Base-by-base conservation (phyloP, 345 rosid genomes). In the Raphanus sativus region DNA sequence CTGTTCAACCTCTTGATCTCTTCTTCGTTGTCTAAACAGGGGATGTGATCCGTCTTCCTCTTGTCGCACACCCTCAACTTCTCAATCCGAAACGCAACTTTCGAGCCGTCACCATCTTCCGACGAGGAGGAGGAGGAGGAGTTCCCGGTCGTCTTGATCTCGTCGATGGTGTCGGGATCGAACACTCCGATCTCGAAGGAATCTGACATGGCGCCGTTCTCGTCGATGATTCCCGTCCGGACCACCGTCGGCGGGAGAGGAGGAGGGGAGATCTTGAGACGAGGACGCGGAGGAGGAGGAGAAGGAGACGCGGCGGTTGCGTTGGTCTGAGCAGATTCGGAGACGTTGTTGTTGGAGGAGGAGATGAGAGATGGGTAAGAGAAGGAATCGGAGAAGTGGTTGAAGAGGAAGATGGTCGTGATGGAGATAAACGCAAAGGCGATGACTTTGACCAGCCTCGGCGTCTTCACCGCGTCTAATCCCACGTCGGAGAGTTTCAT, bases 211-310 rank as follows among this genome's bases (percentile, higher is more conserved):
- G 84, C 89, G 1, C 93, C 91, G 6, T 61, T 83, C 71, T 87
- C 87, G 64, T 90, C 93, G 26, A 90, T 55, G 54, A 88, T 88
- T 28, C 96, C 89, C 0, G 85, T 86, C 25, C 86, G 73, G 0
- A 75, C 75, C 8, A 81, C 80, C 21, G 79, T 80, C 65, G 84
- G 81, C 6, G 83, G 90, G 21, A 83, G 84, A 4, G 84, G 85
- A 0, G 76, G 83, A 15, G 83, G 76, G 0, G 85, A 77, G 0
- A 65, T 17, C 21, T 75, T 62, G 61, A 38, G 70, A 25, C 13
- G 40, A 2, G 80, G 80, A 6, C 70, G 76, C 25, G 77, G 74
- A 0, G 65, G 79, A 0, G 65, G 79, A 16, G 82, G 84, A 24
- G 74, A 56, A 5, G 67, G 82, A 0, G 79, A 42, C 10, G 59